Percentiles rank a stretch among this genome's conserved stretches.
Evolutionary conservation across 768 basidiomycete genomes (phyloP).

Genomic region (Infundibulicybe gibba): DNA sequence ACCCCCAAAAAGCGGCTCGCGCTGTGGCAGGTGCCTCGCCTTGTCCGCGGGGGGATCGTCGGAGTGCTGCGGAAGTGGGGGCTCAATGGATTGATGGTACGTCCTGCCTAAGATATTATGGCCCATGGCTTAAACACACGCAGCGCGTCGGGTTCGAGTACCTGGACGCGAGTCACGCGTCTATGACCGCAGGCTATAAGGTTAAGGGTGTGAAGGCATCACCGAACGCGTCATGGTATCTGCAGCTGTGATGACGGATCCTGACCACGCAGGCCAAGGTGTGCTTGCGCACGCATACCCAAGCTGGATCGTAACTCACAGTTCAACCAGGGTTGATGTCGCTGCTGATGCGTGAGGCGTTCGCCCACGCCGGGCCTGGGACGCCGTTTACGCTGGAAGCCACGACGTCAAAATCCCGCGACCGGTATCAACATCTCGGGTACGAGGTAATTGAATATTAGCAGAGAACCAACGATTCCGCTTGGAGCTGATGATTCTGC

Average conservation of each 20-base stretch:
- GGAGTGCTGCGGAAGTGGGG: slow-evolving; percentile 4
- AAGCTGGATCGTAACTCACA: background rate
- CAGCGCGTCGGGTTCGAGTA: background rate
- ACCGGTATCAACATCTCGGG: background rate
- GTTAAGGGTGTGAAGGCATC: slow-evolving; percentile 9
- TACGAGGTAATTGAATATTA: background rate
- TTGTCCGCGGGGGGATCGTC: slow-evolving; percentile 4
- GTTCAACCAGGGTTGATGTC: background rate
- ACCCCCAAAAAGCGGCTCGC: slow-evolving; percentile 3
- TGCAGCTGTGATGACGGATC: slow-evolving; percentile 21
- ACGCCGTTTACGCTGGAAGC: background rate
- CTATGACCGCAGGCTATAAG: slow-evolving; percentile 15
- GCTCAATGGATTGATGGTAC: slow-evolving; percentile 2
- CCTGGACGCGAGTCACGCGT: slow-evolving; percentile 6
- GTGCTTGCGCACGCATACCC: background rate
- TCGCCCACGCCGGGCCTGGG: background rate
- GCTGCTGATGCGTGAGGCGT: background rate
- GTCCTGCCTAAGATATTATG: background rate
- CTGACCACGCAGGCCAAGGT: slow-evolving; percentile 25
- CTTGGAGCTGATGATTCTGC: background rate
- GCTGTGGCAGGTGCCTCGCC: slow-evolving; percentile 3
- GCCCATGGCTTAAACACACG: background rate
- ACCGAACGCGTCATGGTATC: slow-evolving; percentile 23
- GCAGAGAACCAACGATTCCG: background rate
- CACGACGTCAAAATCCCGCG: background rate